Base-by-base conservation (phyloP, 257 asterid species). In the Penstemon eatonii region DNA sequence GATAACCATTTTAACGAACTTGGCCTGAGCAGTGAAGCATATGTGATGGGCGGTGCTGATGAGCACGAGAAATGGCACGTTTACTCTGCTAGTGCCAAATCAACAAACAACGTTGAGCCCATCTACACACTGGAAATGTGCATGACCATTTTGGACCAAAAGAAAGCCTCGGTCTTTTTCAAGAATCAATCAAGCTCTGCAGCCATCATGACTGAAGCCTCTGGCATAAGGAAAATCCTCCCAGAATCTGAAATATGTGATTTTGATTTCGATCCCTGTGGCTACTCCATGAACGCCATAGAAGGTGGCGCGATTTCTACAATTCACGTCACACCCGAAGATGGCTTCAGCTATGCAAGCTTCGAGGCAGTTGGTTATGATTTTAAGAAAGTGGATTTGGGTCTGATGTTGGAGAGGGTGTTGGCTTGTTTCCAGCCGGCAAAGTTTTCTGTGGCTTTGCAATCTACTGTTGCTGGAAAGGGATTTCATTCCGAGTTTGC, bases 381-480 rank as follows among this genome's bases (percentile, higher is more conserved):
- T 41, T 70, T 73, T 37, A 60, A 67, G 39, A 18, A 54, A 3
- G 6, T 78, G 50, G 72, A 78, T 39, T 64, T 78, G 71, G n/a
- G 55, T 43, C 64, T 40, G 1, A 76, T 90, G 3, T 38, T 90
- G 19, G 86, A 86, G 80, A 83, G 96, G 76, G 97, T 90, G 58
- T 46, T 90, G 78, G 84, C 70, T 49, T 90, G 97, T 81, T 90
- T 90, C 80, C 52, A 75, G 61, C 94, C 96, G 3, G 81, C 80
- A 6, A 85, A 85, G 64, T 88, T 88, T 66, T 90, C 96, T 11
- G 81, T 90, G 50, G 83, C 96, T 64, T 65, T 90, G 77, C 91
- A 82, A 60, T 63, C 86, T 13, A 69, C 84, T 60, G 62, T 74
- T 66, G 79, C 79, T 61, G 86, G 76, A 50, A 67, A 78, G 67